phyloP scores from a whole-genome alignment of 2,329 filamentous ascomycete species.

The Aspergillus fumigatiaffinis region DNA sequence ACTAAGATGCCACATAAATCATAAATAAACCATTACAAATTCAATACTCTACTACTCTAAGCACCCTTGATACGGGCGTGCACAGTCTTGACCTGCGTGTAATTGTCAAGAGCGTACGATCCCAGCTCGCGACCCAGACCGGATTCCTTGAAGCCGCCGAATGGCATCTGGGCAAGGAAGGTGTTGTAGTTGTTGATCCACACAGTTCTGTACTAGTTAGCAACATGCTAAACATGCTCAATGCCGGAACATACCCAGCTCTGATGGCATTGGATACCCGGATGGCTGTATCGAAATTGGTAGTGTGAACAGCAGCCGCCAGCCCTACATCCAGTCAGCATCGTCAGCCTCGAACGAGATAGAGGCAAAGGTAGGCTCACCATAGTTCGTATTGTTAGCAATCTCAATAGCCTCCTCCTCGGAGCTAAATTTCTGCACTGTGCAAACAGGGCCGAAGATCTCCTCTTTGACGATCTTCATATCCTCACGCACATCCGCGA shows the following conservation, averaged over 20 bases:
- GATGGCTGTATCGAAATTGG: conserved; percentile 73
- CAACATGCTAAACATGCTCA: too few species aligned
- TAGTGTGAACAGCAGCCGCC: conserved; percentile 73
- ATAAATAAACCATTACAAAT: background rate
- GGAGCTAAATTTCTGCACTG: conserved; percentile 69
- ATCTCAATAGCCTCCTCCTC: conserved; percentile 65
- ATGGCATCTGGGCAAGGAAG: conserved; percentile 47
- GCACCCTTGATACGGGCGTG: conserved; percentile 36
- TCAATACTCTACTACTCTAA: background rate
- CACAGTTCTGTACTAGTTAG: conserved; percentile 42
- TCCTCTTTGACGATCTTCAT: conserved; percentile 74
- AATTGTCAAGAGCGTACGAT: conserved; percentile 48
- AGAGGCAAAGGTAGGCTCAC: conserved; percentile 25
- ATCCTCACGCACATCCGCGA: conserved; percentile 65
- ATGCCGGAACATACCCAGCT: conserved; percentile 51
- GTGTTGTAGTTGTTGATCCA: conserved; percentile 71
- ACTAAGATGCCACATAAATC: background rate
- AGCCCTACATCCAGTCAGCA: conserved; percentile 37
- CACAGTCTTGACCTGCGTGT: conserved; percentile 48
- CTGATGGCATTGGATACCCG: conserved; percentile 66
- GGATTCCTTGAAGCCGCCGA: conserved; percentile 44
- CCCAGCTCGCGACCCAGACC: conserved; percentile 45
- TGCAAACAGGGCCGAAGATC: conserved; percentile 75
- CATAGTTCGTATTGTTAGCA: conserved; percentile 70
- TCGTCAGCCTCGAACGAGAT: too few species aligned